phyloP scores from a whole-genome alignment of 2,329 filamentous ascomycete species.

The Sclerotinia trifoliorum region DNA sequence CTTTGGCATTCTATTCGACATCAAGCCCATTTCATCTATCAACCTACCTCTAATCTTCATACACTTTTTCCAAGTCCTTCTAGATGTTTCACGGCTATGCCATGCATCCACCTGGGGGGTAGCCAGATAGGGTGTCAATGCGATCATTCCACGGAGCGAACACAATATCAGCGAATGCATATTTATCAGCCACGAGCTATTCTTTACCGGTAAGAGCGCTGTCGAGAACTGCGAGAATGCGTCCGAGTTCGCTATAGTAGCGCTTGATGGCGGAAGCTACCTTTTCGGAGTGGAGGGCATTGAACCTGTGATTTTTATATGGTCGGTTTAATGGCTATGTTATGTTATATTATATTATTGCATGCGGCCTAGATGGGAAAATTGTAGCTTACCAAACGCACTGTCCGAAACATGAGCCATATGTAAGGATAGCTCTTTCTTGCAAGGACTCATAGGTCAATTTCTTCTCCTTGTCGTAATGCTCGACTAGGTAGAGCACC shows the following conservation, averaged over 20 bases:
- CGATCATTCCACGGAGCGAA: constrained; percentile 39
- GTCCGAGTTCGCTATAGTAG: constrained; percentile 45
- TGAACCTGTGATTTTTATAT: constrained; percentile 29
- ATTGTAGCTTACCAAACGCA: constrained; percentile 31
- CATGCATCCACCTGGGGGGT: constrained; percentile 11
- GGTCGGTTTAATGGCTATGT: not conserved
- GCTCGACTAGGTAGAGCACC: constrained; percentile 45
- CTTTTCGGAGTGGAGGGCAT: constrained; percentile 42
- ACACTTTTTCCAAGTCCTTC: constrained; percentile 14
- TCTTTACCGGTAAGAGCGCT: constrained; percentile 37
- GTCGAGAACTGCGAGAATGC: constrained; percentile 44
- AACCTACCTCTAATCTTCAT: constrained; percentile 3
- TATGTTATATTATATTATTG: too few species aligned
- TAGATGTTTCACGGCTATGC: constrained; percentile 11
- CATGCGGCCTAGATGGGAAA: not conserved
- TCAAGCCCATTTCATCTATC: constrained; percentile 17
- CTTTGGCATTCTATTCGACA: constrained; percentile 23
- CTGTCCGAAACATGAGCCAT: constrained; percentile 45
- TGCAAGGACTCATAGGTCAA: constrained; percentile 36
- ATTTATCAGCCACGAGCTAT: constrained; percentile 44
- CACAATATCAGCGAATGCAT: constrained; percentile 43
- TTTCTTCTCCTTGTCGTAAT: constrained; percentile 44
- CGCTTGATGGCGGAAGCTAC: constrained; percentile 46
- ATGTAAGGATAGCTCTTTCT: constrained; percentile 22
- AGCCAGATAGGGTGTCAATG: not conserved